phyloP scores from a whole-genome alignment of 2,329 filamentous ascomycete genomes.

The Fusarium fujikuroi region DNA sequence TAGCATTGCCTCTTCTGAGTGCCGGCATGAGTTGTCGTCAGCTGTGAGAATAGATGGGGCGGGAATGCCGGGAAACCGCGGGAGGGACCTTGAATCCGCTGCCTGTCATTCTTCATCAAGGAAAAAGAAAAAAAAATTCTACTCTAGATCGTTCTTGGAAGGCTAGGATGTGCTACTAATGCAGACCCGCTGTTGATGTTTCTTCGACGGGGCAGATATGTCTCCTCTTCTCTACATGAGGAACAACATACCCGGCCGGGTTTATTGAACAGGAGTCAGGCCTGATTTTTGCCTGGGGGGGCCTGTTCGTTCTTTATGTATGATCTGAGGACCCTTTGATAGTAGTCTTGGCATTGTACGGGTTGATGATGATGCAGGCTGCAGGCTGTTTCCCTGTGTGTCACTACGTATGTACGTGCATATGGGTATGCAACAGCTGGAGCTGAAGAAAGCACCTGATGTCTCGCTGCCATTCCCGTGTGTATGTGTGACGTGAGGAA shows the following conservation, averaged over 20 bases:
- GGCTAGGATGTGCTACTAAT: slow-evolving; percentile 1
- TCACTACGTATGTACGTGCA: neutral
- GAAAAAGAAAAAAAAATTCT: slow-evolving; percentile 20
- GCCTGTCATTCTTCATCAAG: slow-evolving; percentile 1
- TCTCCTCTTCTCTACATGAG: neutral
- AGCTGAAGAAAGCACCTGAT: slow-evolving; percentile 11
- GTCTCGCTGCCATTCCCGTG: neutral
- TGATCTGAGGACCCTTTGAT: slow-evolving; percentile 30
- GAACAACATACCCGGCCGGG: slow-evolving; percentile 10
- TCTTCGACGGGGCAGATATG: slow-evolving; percentile 4
- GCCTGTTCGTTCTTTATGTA: neutral
- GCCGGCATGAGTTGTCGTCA: slow-evolving; percentile 37
- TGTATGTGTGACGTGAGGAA: slow-evolving; percentile 28
- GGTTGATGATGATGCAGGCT: slow-evolving; percentile 14
- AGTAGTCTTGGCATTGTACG: slow-evolving; percentile 11
- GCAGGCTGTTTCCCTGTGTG: slow-evolving; percentile 14
- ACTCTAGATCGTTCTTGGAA: slow-evolving; percentile 2
- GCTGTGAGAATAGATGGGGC: slow-evolving; percentile 39
- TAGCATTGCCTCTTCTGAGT: slow-evolving; percentile 16
- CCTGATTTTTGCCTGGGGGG: neutral
- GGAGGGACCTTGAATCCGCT: slow-evolving; percentile 15
- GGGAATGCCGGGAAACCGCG: slow-evolving; percentile 33
- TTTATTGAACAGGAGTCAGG: slow-evolving; percentile 2
- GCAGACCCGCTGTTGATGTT: slow-evolving; percentile 12
- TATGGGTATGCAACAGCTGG: neutral